Base-by-base conservation (phyloP, 106 monocot genomes). In the Dendrobium nobile region DNA sequence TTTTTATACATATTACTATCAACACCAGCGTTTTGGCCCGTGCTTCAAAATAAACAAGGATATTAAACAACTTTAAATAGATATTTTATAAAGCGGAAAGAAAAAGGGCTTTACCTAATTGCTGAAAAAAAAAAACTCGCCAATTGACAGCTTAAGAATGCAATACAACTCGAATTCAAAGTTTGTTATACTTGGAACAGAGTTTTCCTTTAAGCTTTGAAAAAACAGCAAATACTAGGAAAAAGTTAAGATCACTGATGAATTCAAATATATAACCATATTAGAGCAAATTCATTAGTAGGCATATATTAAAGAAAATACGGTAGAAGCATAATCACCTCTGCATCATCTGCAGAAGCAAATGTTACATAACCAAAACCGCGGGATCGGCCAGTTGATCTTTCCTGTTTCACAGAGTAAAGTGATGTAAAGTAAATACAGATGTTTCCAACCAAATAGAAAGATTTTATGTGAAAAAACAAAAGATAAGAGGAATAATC, bases 331-430 rank as follows among this genome's bases (percentile, higher is more conserved):
- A 75, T 18, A 67, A 79, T 51, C 81, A 90, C 90, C 90, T 83
- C 83, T 33, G 90, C 87, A 87, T 87, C 90, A 31, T 90, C 87
- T 47, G 83, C 80, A 22, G 90, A 85, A 72, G 85, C 73, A 83
- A 90, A 90, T 78, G 90, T 90, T 7, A 90, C 90, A 78, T 90
- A 90, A 51, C 90, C 90, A 79, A 90, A 90, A 9, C 90, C 90
- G 31, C 90, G 90, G 81, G 90, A 90, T 44, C 90, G 87, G 9
- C 90, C 90, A 79, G 87, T 87, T 17, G 85, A 83, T 22, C 85
- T 84, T 68, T 90, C 90, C 90, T 90, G 81, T 87, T 55, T 41
- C 43, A 74, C 37, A 72, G 10, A 72, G 10, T 33, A 33, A 72
- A 72, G 4, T 72, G 28, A 33, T 72, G 33, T 72, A 72, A 33